Evolutionary conservation across 2,329 filamentous ascomycete genomes (phyloP).

Genomic region (Cryphonectria carpinicola): DNA sequence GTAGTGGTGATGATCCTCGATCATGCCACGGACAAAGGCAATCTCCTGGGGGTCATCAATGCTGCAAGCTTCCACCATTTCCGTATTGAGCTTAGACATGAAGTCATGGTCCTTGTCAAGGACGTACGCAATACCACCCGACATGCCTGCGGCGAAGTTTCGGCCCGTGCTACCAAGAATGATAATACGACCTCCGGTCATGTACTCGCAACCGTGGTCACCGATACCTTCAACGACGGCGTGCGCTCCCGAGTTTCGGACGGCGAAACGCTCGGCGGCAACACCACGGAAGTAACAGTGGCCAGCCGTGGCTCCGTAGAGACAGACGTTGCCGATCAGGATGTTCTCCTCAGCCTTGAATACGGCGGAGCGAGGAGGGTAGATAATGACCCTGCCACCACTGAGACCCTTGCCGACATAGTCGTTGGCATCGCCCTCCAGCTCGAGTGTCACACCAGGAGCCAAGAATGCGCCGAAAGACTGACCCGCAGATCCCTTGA

Average conservation of each 20-base stretch:
- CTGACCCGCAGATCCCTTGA: conserved; percentile 94
- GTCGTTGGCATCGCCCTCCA: conserved; percentile 95
- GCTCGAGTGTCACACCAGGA: conserved; percentile 89
- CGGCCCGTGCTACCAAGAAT: conserved; percentile 88
- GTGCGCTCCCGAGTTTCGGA: conserved; percentile 93
- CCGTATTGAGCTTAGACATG: conserved; percentile 89
- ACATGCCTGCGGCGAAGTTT: conserved; percentile 99
- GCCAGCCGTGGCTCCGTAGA: conserved; percentile 91
- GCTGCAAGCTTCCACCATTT: conserved; percentile 91
- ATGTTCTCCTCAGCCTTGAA: conserved; percentile 98
- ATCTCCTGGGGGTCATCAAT: conserved; percentile 87
- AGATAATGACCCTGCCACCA: conserved; percentile 89
- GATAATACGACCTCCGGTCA: conserved; percentile 92
- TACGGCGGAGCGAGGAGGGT: conserved; percentile 85
- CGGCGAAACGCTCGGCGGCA: conserved; percentile 93
- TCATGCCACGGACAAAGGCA: conserved; percentile 84
- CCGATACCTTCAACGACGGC: conserved; percentile 96
- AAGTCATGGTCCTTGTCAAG: conserved; percentile 91
- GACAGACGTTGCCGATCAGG: conserved; percentile 88
- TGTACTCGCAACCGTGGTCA: conserved; percentile 98
- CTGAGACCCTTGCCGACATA: conserved; percentile 97
- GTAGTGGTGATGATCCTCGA: conserved; percentile 98
- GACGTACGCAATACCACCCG: conserved; percentile 93
- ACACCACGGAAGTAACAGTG: conserved; percentile 97
- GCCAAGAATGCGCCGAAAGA: conserved; percentile 95